A percentile compares a stretch with the other conserved stretches of the same genome.
These are phyloP conservation scores for Yamadazyma taylorii DNA, from an alignment of 1,139 yeast genomes.

Conservation along the genomic window DNA sequence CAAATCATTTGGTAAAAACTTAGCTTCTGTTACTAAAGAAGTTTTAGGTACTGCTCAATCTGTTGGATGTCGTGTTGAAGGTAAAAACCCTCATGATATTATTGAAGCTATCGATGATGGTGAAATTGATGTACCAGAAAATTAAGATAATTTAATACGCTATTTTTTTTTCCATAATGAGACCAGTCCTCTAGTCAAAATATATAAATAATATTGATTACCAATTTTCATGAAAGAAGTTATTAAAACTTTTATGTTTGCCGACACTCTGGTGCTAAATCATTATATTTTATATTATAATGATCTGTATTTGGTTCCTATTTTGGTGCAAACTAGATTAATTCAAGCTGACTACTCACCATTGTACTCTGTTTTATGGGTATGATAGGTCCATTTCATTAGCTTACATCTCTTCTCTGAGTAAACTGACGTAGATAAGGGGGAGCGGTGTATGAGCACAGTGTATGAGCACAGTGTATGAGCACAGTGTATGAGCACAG, in stretches of 20 bases:
- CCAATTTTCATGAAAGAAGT: too few species aligned
- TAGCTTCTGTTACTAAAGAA: constrained; percentile 97
- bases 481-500: too few species aligned
- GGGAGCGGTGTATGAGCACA: too few species aligned
- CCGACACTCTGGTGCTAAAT: constrained; percentile 95
- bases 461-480: too few species aligned
- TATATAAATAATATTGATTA: constrained; percentile 9
- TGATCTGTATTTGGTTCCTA: constrained; percentile 79
- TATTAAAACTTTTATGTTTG: too few species aligned
- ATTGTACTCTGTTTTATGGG: constrained; percentile 41
- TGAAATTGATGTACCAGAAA: constrained; percentile 94
- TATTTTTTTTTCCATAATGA: constrained; percentile 15
- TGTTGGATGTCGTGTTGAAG: constrained; percentile 98
- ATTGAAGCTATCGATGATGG: constrained; percentile 98
- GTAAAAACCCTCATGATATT: constrained; percentile 99
- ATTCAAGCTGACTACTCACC: constrained; percentile 74
- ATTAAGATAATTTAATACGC: constrained; percentile 44
- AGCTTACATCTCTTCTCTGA: constrained; percentile 26
- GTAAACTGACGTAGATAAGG: too few species aligned
- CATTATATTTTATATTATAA: constrained; percentile 5
- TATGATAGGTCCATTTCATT: constrained; percentile 68
- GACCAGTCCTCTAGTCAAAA: constrained; percentile 14
- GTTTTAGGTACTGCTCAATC: constrained; percentile 99
- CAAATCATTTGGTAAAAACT: constrained; percentile 97
- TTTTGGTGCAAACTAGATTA: constrained; percentile 93